Evolutionary conservation across 768 basidiomycete species (phyloP).

Genomic region (Lactarius tabidus): DNA sequence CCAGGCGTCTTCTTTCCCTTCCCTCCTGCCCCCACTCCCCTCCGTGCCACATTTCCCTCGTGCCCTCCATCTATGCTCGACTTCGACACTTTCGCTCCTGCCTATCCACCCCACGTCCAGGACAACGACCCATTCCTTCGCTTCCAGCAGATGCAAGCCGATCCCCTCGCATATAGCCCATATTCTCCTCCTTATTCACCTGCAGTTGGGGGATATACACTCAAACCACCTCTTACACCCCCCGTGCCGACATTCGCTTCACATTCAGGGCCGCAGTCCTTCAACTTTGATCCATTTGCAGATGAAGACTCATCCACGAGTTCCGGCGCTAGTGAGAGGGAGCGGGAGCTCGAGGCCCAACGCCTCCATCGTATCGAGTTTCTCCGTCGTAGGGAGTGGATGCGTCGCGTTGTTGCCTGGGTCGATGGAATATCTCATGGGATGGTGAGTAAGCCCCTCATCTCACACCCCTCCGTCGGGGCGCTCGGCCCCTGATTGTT

Average conservation of each 20-base stretch:
- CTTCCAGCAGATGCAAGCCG: conserved; percentile 12
- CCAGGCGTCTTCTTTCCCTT: conserved; percentile 8
- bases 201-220: not conserved
- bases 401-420: conserved; percentile 26
- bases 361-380: conserved; percentile 24
- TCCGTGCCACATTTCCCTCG: not conserved
- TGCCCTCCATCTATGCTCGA: conserved; percentile 14
- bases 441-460: conserved; percentile 13
- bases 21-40: not conserved
- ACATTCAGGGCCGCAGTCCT: conserved; percentile 10
- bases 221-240: conserved; percentile 2
- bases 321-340: conserved; percentile 14
- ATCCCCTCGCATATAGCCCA: conserved; percentile 9
- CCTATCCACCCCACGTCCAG: conserved; percentile 8
- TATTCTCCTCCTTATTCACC: conserved; percentile 6
- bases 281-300: conserved; percentile 26
- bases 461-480: not conserved
- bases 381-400: conserved; percentile 25
- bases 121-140: conserved; percentile 10
- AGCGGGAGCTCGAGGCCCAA: conserved; percentile 19
- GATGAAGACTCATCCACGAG: conserved; percentile 23
- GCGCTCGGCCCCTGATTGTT: conserved; percentile 1
- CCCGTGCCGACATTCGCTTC: not conserved
- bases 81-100: conserved; percentile 14
- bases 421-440: conserved; percentile 23